Evolutionary conservation across 2,329 filamentous ascomycete species (phyloP), one percentile per base, ranked within the genome.

Genomic region (Colletotrichum sp.): DNA sequence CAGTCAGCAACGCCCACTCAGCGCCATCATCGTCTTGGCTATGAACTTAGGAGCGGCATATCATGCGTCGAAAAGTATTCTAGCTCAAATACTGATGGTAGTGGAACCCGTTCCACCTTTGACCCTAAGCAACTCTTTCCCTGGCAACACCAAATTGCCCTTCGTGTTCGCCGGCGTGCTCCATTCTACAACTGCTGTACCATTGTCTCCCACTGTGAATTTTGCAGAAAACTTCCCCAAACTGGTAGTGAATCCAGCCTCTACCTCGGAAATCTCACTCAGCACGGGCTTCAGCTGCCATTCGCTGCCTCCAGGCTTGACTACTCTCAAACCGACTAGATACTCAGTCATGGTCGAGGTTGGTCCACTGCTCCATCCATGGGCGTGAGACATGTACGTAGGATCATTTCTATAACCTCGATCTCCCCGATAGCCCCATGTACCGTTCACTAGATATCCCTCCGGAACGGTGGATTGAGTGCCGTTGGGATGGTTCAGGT

Each of bases 401-500:
- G 82, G 83, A 69, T 89, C 87, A 60, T 87, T 85, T 13, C 36
- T 48, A 74, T 92, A 92, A 0, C 90, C 90, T 27, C 64, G 28
- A 8, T 86, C 84, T 30, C 84, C 85, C 1, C 90, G 85, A 78
- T 93, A 93, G 3, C 87, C 89, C 77, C 90, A 93, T 0, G 85
- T 88, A 5, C 90, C 90, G 77, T 92, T 86, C 1, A 82, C 81
- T 2, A 90, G 84, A 75, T 91, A 92, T 0, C 91, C 91, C 80
- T 93, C 91, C n/a, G 92, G 86, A 16, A 90, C 87, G 0, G 91
- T 92, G 52, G 87, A 89, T 71, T 88, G 84, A 0, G 90, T 92
- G n/a, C 90, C 90, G 76, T 90, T 88, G 1, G 87, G 85, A 73
- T 91, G 87, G 75, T 88, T 85, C 18, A 91, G 81, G 77, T 92